Evolutionary conservation across 805 yeast genomes (phyloP), one percentile per base, ranked within the genome.

Genomic region (Kodamaea sagamina): DNA sequence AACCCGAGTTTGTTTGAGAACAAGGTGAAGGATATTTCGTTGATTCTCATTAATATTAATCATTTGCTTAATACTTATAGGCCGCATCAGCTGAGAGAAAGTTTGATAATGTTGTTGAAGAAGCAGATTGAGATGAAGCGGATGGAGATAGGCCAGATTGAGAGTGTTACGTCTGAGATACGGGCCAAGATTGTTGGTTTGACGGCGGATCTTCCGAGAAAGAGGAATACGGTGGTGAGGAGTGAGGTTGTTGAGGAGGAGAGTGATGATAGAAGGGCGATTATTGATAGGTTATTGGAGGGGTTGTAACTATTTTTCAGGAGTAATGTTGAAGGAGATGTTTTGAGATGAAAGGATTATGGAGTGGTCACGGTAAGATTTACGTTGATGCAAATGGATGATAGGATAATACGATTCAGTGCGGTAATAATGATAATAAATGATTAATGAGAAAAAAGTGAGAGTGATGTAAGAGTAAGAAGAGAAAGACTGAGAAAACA

Each of bases 1-100:
- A 80, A 86, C 46, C 97, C 99, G 1, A 75, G 77, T 16, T 68
- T 77, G 41, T 75, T 74, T 42, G 65, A 64, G 37, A 61, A 65
- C 4, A 86, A 88, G 54, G 78, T 89, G 19, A 96, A 89, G 50
- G 81, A 88, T 50, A 79, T 93, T 28, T 78, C 95, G 49, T 75
- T 84, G 10, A 81, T 92, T 8, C 68, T 93, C 41, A 84, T 92
- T 58, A 93, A 93, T 58, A 82, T 93, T 50, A 97, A 93, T 60
- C 98, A 93, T 61, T 68, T 93, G 27, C 67, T 93, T 46, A 93
- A 93, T 61, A 89, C 90, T 41, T 93, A 93, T 63, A 73, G 99
- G 47, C 93, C 97, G 2, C 98, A 93, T 63, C 99, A 93, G 59
- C 85, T 96, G 3, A 74, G 97, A 41, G 99, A 93, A 56, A 83